Evolutionary conservation across 2,329 filamentous ascomycete species (phyloP).

Genomic region (Sporothrix pseudoabietina): DNA sequence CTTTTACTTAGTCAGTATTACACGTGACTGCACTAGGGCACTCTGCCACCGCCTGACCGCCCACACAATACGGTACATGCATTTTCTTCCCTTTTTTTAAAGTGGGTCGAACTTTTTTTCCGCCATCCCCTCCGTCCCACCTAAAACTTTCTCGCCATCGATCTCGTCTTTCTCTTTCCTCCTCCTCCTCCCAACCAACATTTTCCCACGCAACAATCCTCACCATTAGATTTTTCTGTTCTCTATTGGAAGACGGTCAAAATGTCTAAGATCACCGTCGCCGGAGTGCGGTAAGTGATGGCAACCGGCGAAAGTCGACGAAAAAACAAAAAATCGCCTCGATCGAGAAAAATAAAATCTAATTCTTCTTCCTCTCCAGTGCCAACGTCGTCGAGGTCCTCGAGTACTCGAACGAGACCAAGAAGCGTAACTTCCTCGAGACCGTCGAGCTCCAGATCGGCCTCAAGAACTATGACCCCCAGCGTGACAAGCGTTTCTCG

Average conservation of each 20-base stretch:
- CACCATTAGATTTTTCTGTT: conserved; percentile 37
- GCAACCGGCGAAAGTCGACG: conserved; percentile 19
- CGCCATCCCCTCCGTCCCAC: not conserved
- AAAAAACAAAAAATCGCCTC: not conserved
- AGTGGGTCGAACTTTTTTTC: conserved; percentile 22
- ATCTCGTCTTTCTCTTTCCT: conserved; percentile 1
- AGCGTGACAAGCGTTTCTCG: conserved; percentile 99
- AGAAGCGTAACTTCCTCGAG: conserved; percentile 95
- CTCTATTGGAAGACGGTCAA: conserved; percentile 69
- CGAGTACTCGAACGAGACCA: conserved; percentile 86
- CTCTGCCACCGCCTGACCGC: not conserved
- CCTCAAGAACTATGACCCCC: conserved; percentile 97
- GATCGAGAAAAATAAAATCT: conserved; percentile 7
- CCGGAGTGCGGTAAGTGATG: conserved; percentile 42
- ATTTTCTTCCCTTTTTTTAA: not conserved
- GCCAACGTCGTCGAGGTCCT: conserved; percentile 90
- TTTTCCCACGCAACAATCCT: conserved; percentile 36
- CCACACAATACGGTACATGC: conserved; percentile 10
- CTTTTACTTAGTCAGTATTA: not conserved
- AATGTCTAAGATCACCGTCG: conserved; percentile 66
- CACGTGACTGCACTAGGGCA: conserved; percentile 26
- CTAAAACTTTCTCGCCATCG: conserved; percentile 16
- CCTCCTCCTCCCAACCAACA: conserved; percentile 17
- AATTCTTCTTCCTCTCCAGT: conserved; percentile 45
- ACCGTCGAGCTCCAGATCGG: conserved; percentile 59